These are phyloP conservation scores for Aspergillus puulaauensis DNA, from an alignment of 2,329 filamentous ascomycete genomes.

Conservation along the genomic window DNA sequence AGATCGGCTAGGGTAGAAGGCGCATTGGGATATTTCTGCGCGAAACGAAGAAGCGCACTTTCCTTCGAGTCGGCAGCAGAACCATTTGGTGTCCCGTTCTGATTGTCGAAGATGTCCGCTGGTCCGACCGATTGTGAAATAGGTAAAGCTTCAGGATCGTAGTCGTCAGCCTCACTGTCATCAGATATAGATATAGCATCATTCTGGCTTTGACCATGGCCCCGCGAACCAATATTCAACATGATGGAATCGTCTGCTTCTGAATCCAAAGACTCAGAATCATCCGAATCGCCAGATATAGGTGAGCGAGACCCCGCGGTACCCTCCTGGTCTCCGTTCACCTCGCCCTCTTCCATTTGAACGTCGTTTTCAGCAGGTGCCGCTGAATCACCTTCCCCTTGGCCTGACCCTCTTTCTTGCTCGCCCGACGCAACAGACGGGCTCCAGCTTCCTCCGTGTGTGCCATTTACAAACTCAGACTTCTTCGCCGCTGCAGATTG, in stretches of 20 bases:
- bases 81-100: conserved; percentile 1
- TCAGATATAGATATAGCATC: conserved; percentile 1
- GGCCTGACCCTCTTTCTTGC: neutral
- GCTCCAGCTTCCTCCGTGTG: conserved; percentile 40
- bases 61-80: conserved; percentile 29
- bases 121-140: conserved; percentile 10
- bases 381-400: conserved; percentile 6
- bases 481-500: conserved; percentile 13
- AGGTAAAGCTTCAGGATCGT: conserved; percentile 23
- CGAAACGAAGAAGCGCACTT: conserved; percentile 33
- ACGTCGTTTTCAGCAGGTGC: conserved; percentile 12
- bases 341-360: conserved; percentile 29
- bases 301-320: conserved; percentile 6
- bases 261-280: conserved; percentile 31
- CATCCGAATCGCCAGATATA: conserved; percentile 30
- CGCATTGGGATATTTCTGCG: conserved; percentile 33
- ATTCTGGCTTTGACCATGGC: conserved; percentile 12
- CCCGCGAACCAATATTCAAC: conserved; percentile 38
- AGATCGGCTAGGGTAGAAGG: conserved; percentile 40
- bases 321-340: conserved; percentile 20
- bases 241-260: conserved; percentile 45
- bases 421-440: conserved; percentile 26
- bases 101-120: conserved; percentile 5
- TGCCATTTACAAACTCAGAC: conserved; percentile 37
- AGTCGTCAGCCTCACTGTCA: conserved; percentile 16